These are phyloP conservation scores for Cucurbita ficifolia DNA, from an alignment of 306 rosid species.

Conservation along the genomic window DNA sequence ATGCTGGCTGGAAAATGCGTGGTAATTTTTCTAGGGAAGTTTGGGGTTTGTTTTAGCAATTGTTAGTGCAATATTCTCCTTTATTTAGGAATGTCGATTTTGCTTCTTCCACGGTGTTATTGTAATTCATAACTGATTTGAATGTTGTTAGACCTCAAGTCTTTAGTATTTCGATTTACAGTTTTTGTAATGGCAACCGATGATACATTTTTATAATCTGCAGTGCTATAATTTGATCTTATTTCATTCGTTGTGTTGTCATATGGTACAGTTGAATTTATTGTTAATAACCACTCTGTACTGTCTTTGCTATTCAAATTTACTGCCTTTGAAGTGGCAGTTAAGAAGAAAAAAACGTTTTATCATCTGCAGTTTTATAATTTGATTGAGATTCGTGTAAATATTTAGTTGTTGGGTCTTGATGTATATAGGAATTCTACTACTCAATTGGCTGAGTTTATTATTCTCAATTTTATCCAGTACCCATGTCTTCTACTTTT, in stretches of 20 bases:
- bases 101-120: background rate
- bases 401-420: background rate
- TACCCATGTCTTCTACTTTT: background rate
- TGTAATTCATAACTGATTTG: background rate
- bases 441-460: background rate
- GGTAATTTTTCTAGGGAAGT: background rate
- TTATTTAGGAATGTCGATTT: background rate
- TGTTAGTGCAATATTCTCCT: background rate
- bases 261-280: background rate
- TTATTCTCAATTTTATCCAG: background rate
- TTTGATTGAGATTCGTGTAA: background rate
- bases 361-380: background rate
- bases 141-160: background rate
- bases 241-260: background rate
- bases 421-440: background rate
- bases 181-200: background rate
- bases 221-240: background rate
- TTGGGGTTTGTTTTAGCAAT: background rate
- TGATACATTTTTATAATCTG: background rate
- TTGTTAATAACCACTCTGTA: background rate
- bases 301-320: background rate
- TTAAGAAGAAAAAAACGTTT: background rate
- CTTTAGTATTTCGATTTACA: background rate
- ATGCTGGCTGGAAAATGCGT: background rate
- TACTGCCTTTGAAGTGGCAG: background rate